These are phyloP conservation scores for Globisporangium iwayamae DNA, from an alignment of 352 stramenopile species.

Conservation along the genomic window DNA sequence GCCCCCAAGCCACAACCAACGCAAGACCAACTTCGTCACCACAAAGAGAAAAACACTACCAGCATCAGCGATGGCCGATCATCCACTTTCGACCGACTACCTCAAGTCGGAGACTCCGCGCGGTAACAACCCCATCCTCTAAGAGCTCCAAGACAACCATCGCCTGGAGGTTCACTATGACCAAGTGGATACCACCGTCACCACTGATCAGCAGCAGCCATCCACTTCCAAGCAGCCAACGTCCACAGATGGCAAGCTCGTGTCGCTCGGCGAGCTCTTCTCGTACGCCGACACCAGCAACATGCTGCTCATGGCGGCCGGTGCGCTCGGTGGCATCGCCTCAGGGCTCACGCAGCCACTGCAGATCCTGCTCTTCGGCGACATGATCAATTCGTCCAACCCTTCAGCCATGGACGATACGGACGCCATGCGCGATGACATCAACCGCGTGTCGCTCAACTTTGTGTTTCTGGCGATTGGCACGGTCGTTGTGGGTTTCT, in stretches of 20 bases:
- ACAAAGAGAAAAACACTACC: neutral
- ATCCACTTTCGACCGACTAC: neutral
- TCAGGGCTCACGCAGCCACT: constrained; percentile 22
- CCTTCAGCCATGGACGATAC: neutral
- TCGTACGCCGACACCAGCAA: constrained; percentile 32
- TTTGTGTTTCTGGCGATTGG: constrained; percentile 29
- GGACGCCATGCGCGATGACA: constrained; percentile 31
- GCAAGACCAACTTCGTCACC: neutral
- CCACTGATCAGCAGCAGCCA: neutral
- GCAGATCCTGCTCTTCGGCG: constrained; percentile 33
- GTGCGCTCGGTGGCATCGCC: constrained; percentile 13
- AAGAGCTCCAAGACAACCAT: constrained; percentile 6
- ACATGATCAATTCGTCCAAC: constrained; percentile 36
- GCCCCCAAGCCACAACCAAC: neutral
- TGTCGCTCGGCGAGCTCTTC: constrained; percentile 46
- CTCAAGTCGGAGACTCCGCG: constrained; percentile 8
- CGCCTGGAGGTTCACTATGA: constrained; percentile 11
- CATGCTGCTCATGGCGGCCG: constrained; percentile 23
- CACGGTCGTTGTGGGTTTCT: constrained; percentile 28
- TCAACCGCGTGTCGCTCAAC: constrained; percentile 32
- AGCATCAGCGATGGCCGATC: no score
- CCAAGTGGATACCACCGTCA: neutral
- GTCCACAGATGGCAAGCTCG: constrained; percentile 28
- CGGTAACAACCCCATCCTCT: neutral
- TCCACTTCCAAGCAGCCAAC: constrained; percentile 21